Percentiles rank a stretch among this genome's conserved stretches.
Evolutionary conservation across 2,329 filamentous ascomycete genomes (phyloP).

Genomic region (Fusarium sp.): DNA sequence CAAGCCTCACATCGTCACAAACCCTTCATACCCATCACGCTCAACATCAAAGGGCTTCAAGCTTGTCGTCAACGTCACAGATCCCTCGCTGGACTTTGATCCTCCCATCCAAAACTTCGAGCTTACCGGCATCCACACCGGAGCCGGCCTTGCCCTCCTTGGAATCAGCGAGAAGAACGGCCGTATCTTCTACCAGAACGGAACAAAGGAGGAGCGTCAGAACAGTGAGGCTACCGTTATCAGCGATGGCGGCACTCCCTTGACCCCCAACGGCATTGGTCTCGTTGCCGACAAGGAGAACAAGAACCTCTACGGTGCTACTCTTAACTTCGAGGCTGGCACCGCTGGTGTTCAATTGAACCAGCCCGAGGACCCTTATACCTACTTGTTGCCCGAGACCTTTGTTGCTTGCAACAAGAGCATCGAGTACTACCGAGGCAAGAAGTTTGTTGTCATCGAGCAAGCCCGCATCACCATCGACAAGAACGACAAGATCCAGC

Average conservation of each 20-base stretch:
- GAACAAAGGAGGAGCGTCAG: conserved; percentile 52
- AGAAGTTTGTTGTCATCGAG: conserved; percentile 54
- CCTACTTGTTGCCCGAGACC: conserved; percentile 50
- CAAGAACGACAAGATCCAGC: conserved; percentile 37
- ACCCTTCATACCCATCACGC: conserved; percentile 29
- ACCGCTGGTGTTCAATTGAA: conserved; percentile 51
- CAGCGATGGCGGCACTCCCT: conserved; percentile 55
- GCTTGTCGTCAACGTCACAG: conserved; percentile 59
- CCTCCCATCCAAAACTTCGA: conserved; percentile 55
- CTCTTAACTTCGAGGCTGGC: conserved; percentile 51
- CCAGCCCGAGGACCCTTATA: conserved; percentile 38
- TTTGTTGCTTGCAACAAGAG: conserved; percentile 57
- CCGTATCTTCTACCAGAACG: conserved; percentile 62
- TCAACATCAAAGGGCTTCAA: conserved; percentile 51
- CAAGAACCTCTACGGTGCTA: conserved; percentile 46
- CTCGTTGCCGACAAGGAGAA: conserved; percentile 46
- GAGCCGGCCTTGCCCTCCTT: conserved; percentile 55
- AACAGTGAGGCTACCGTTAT: conserved; percentile 51
- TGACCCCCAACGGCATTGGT: conserved; percentile 53
- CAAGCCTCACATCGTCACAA: conserved; percentile 21
- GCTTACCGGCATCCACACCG: conserved; percentile 56
- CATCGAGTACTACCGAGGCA: conserved; percentile 55
- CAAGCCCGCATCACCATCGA: conserved; percentile 48
- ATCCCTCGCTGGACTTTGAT: conserved; percentile 53
- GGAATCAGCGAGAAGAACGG: conserved; percentile 47